Conservation (phyloP, 2,329 filamentous ascomycete genomes). For the Leptosphaerulina australis region DNA sequence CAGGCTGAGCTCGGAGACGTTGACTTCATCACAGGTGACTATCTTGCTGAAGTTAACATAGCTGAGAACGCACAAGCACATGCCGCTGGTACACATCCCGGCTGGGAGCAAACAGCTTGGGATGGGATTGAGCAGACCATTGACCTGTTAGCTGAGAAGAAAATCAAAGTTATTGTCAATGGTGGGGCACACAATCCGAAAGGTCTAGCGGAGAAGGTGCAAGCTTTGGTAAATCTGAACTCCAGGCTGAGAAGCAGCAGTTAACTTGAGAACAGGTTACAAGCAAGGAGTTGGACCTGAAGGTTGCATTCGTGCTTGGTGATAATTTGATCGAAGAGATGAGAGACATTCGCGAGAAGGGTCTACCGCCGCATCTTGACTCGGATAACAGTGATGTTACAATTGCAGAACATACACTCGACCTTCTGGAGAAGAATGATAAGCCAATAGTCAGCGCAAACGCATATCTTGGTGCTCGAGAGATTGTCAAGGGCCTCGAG, state of each 20-base stretch:
- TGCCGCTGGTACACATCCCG: conserved; percentile 50
- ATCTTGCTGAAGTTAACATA: conserved; percentile 54
- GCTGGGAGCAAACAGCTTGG: conserved; percentile 57
- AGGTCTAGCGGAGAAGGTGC: conserved; percentile 56
- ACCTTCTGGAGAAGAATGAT: conserved; percentile 46
- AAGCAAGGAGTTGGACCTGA: conserved; percentile 46
- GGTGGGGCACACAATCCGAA: conserved; percentile 63
- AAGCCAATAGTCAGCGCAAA: conserved; percentile 55
- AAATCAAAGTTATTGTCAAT: conserved; percentile 63
- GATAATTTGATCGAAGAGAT: conserved; percentile 52
- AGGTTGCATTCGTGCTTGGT: conserved; percentile 54
- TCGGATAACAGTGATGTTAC: conserved; percentile 47
- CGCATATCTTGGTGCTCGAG: conserved; percentile 59
- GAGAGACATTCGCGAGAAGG: conserved; percentile 40
- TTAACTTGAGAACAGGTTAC: conserved; percentile 33
- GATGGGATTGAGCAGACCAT: conserved; percentile 56
- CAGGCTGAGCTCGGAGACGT: conserved; percentile 46
- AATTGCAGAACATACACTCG: conserved; percentile 46
- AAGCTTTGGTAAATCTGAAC: conserved; percentile 42
- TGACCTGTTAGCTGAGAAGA: conserved; percentile 53
- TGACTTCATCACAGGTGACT: conserved; percentile 52
- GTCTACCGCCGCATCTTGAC: conserved; percentile 52
- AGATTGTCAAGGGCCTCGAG: conserved; percentile 40
- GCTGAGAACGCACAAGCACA: conserved; percentile 54
- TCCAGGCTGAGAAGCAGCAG: background rate